Percentiles rank a stretch among this genome's conserved stretches.
These are phyloP conservation scores for Boletus rubescentipes DNA, from an alignment of 768 basidiomycete species.

Conservation along the genomic window DNA sequence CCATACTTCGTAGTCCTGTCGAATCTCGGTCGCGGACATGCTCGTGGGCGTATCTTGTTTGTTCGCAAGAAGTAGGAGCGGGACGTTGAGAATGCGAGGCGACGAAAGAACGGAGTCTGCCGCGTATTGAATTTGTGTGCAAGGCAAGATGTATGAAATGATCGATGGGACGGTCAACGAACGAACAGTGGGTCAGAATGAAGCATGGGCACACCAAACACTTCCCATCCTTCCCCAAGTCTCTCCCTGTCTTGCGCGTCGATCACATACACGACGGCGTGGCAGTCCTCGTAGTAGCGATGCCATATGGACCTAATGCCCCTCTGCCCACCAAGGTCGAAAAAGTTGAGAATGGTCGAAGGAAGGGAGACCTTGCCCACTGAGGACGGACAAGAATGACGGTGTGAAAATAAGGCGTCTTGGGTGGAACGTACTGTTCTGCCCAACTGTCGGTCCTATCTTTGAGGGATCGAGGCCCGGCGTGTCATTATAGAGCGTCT, in stretches of 20 bases:
- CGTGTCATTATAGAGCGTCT: constrained; percentile 83
- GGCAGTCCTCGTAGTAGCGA: constrained; percentile 93
- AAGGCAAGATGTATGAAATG: too few species aligned
- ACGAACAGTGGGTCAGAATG: too few species aligned
- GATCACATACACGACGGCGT: constrained; percentile 94
- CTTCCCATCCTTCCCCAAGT: constrained; percentile 93
- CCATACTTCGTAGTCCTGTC: constrained; percentile 88
- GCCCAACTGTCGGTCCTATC: constrained; percentile 95
- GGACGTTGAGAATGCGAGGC: constrained; percentile 87
- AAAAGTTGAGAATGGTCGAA: constrained; percentile 93
- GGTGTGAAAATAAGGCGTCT: background rate
- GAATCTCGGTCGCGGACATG: constrained; percentile 86
- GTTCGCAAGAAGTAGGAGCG: constrained; percentile 90
- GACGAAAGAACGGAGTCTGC: constrained; percentile 83
- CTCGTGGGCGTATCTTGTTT: constrained; percentile 87
- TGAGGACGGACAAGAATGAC: constrained; percentile 31
- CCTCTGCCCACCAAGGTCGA: constrained; percentile 94
- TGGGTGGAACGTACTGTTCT: constrained; percentile 75
- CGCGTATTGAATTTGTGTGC: background rate
- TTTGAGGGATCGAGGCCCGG: constrained; percentile 90
- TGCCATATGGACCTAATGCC: constrained; percentile 96
- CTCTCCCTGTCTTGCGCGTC: constrained; percentile 91
- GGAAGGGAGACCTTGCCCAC: constrained; percentile 93
- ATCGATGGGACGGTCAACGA: background rate
- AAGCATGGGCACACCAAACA: constrained; percentile 73